A percentile compares a stretch with the other conserved stretches of the same genome.
Conservation (phyloP, 441 rosid genomes). For the Adansonia rubrostipa region DNA sequence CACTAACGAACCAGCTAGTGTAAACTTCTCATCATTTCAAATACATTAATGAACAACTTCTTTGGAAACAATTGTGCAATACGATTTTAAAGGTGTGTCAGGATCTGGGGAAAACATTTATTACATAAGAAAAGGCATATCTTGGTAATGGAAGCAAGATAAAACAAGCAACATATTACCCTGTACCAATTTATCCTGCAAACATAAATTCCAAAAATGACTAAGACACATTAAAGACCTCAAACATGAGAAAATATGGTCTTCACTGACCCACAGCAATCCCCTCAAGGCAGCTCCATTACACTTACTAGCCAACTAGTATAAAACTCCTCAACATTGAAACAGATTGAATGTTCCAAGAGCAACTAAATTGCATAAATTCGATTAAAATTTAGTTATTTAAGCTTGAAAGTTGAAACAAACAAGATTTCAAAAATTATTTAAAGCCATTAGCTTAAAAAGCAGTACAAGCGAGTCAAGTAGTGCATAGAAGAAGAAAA, state of each 20-base stretch:
- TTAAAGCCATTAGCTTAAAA: not conserved
- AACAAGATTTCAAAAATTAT: not conserved
- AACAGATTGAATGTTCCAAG: constrained; percentile 6
- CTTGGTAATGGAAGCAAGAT: not conserved
- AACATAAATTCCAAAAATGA: constrained; percentile 7
- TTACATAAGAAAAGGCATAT: constrained; percentile 4
- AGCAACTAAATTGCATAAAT: constrained; percentile 4
- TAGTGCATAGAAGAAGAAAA: not conserved
- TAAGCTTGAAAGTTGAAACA: constrained; percentile 7
- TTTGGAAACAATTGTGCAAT: not conserved
- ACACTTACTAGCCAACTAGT: not conserved
- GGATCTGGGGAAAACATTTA: not conserved
- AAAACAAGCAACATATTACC: constrained; percentile 2
- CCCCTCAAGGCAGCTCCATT: not conserved
- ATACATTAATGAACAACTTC: constrained; percentile 20
- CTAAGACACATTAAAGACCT: not conserved
- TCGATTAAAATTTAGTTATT: not conserved
- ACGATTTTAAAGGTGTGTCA: constrained; percentile 1
- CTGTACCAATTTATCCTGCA: not conserved
- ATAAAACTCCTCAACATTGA: not conserved
- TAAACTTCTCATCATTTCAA: constrained; percentile 18
- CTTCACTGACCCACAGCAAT: not conserved
- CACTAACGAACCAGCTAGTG: not conserved
- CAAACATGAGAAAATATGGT: not conserved
- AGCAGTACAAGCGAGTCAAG: constrained; percentile 8